A percentile compares a stretch with the other conserved stretches of the same genome.
phyloP scores from a whole-genome alignment of 1,284 basidiomycete genomes.

The Hortiboletus rubellus region DNA sequence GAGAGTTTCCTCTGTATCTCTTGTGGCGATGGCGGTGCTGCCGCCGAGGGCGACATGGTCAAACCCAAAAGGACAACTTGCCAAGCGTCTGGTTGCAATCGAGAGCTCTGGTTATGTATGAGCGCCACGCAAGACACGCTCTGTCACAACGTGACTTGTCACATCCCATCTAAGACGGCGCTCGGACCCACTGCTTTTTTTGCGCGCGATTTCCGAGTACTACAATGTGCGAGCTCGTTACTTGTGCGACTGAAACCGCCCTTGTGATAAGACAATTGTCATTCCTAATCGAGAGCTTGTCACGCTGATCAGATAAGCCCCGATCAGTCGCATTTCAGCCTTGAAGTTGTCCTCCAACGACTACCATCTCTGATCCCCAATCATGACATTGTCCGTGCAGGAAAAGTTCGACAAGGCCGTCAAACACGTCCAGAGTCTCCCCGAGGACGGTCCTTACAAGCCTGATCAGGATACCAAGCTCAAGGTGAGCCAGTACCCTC shows the following conservation, averaged over 20 bases:
- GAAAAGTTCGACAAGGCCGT: conserved; percentile 82
- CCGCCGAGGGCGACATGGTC: conserved; percentile 50
- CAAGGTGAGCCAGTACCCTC: conserved; percentile 49
- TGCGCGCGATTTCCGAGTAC: background rate
- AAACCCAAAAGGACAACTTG: background rate
- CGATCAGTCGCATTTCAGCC: background rate
- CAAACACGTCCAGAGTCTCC: conserved; percentile 65
- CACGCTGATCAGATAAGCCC: conserved; percentile 24
- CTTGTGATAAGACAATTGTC: conserved; percentile 7
- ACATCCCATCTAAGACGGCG: conserved; percentile 12
- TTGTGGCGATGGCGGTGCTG: conserved; percentile 76
- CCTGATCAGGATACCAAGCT: conserved; percentile 78
- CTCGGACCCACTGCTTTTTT: conserved; percentile 7
- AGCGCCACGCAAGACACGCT: conserved; percentile 14
- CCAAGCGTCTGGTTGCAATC: conserved; percentile 10
- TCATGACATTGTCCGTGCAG: conserved; percentile 49
- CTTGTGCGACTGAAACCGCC: conserved; percentile 1
- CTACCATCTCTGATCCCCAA: conserved; percentile 3
- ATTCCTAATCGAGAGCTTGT: conserved; percentile 22
- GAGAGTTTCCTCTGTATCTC: conserved; percentile 89
- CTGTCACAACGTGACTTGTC: conserved; percentile 32
- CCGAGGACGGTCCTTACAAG: conserved; percentile 77
- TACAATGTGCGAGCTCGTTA: background rate
- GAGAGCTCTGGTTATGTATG: conserved; percentile 5
- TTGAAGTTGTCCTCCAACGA: background rate